Base-by-base conservation (phyloP, 108 stramenopile genomes). In the Nitzschia putrida region DNA sequence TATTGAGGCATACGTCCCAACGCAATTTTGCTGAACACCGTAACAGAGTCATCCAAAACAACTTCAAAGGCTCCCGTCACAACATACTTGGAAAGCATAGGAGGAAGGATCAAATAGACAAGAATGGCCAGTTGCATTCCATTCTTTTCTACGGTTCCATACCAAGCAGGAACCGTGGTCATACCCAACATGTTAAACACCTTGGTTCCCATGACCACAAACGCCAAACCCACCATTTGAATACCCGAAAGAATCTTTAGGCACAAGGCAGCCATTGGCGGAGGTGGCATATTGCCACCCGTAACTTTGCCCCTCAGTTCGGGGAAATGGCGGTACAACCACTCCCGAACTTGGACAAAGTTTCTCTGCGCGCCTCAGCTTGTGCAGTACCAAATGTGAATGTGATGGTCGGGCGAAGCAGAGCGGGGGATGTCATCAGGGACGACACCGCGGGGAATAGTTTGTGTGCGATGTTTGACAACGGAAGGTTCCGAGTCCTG, bases 291-390 rank as follows among this genome's bases (percentile, higher is more conserved):
- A 42, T 89, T 81, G 22, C 71, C 84, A 8, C 89, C 93, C 10
- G 61, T 60, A 69, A 91, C 77, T 51, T 80, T 55, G 29, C 80
- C 86, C 8, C 56, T 39, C 14, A 87, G 68, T 44, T 87, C 89
- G 21, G 89, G 89, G 74, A 85, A 92, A 51, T 72, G 44, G 24
- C 57, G 50, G 75, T 83, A 72, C 65, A 88, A 81, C 84, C 90
- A 95, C 68, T 80, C 29, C 76, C 70, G 61, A 37, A 89, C 80
- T 63, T 87, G 73, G 37, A 83, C 49, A 79, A 87, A 95, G 84
- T 92, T 91, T 73, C 86, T 76, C 87, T 83, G 61, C 85, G 90
- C 90, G 54, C 93, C 93, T 92, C 93, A 95, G 68, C 78, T 68
- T 34, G 53, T 68, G 61, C 82, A 87, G 66, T 51, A 87, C 23